Evolutionary conservation across 2,329 filamentous ascomycete species (phyloP).

Genomic region (Aspergillus ibericus): DNA sequence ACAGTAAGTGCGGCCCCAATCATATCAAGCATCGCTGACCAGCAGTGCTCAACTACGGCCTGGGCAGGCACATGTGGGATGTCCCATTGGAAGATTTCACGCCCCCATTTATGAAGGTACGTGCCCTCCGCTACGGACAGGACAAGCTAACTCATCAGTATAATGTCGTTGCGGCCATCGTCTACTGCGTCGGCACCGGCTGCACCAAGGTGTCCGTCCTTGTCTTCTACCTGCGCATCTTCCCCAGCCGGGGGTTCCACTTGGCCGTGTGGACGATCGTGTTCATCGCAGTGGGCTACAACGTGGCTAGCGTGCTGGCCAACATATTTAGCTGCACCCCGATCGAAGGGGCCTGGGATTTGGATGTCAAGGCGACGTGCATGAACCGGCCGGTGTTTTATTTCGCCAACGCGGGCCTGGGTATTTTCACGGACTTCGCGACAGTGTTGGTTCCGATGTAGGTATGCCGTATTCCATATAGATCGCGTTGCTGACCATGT

Average conservation of each 20-base stretch:
- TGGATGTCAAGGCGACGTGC: slow-evolving; percentile 22
- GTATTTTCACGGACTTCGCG: slow-evolving; percentile 32
- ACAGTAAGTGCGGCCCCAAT: slow-evolving; percentile 18
- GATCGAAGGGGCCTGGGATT: slow-evolving; percentile 28
- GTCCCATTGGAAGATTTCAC: slow-evolving; percentile 19
- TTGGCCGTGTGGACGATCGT: slow-evolving; percentile 24
- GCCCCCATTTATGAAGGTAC: slow-evolving; percentile 26
- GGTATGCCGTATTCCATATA: slow-evolving; percentile 3
- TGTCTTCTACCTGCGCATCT: slow-evolving; percentile 31
- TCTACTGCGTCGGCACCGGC: slow-evolving; percentile 32
- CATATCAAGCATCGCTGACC: not conserved
- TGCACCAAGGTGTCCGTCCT: slow-evolving; percentile 35
- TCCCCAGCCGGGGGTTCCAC: slow-evolving; percentile 28
- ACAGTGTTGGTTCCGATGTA: slow-evolving; percentile 32
- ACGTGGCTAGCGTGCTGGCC: slow-evolving; percentile 27
- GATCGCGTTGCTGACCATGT: not conserved
- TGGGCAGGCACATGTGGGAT: slow-evolving; percentile 33
- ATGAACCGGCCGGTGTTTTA: slow-evolving; percentile 32
- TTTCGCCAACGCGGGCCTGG: slow-evolving; percentile 29
- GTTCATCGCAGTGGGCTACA: slow-evolving; percentile 28
- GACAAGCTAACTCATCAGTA: slow-evolving; percentile 16
- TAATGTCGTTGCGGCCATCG: slow-evolving; percentile 29
- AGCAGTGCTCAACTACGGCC: slow-evolving; percentile 28
- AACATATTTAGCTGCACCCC: slow-evolving; percentile 30
- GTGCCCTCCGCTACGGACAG: not conserved